Base-by-base conservation (phyloP, 2,329 filamentous ascomycete species). In the Hymenoscyphus linearis region DNA sequence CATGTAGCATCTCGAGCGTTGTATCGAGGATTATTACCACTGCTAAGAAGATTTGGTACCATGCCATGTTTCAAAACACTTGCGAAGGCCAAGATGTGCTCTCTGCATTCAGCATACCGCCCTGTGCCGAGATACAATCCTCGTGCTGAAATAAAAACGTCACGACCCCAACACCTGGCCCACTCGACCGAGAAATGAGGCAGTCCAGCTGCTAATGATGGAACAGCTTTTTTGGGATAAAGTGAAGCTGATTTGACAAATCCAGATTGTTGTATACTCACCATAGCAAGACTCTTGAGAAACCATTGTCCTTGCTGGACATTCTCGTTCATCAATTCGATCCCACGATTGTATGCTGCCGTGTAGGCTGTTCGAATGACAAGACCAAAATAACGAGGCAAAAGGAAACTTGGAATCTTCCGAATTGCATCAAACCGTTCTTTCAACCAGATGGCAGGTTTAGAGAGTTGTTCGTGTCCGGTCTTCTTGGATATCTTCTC, bases 51-150 rank as follows among this genome's bases (percentile, higher is more conserved):
- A 71, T 99, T 99, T 14, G 95, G 95, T 61, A 99, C 93, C 92
- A 98, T 96, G 57, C 95, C 95, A 70, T 99, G 95, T 79, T 99
- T 99, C 67, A 99, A 78, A 12, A 99, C 93, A 73, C 92, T 96
- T 2, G 90, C 93, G 76, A 99, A 99, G 9, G 93, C 93, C 63
- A 91, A 79, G 62, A 99, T 96, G 71, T 99, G 96, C 74, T 98
- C 92, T 71, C 86, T 93, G 7, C 95, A 95, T 73, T 97, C 93
- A 2, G 83, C 85, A 69, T 89, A 96, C 9, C 95, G 87, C 1
- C 92, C 91, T 12, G 93, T 98, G 47, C 90, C 92, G 37, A 99
- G 84, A 67, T 90, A 91, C n/a, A 99, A 80, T 52, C 95, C 95
- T 57, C 95, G 88, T 47, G 96, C 84, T 14, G 95, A 95, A 65